A percentile compares a stretch with the other conserved stretches of the same genome.
Conservation (phyloP, 2,329 filamentous ascomycete genomes). For the Domatiomyces globalis region DNA sequence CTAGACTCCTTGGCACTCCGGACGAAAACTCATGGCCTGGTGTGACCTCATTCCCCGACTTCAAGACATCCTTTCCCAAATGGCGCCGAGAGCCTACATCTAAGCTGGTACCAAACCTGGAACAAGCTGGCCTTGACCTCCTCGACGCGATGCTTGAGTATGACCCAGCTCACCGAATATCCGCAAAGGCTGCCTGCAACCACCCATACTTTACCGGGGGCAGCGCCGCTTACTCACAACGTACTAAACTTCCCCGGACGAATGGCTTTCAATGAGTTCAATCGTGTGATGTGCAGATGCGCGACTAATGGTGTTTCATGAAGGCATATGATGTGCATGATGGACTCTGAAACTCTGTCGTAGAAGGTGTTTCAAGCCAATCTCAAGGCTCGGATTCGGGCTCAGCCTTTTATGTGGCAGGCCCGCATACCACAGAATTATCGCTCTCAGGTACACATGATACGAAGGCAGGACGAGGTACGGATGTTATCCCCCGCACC, state of each 20-base stretch:
- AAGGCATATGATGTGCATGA: neutral
- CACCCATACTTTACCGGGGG: constrained; percentile 64
- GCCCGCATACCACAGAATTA: neutral
- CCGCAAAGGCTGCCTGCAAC: constrained; percentile 71
- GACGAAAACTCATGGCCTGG: constrained; percentile 73
- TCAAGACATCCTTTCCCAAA: constrained; percentile 83
- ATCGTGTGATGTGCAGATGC: neutral
- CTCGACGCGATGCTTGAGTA: constrained; percentile 63
- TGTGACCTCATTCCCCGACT: constrained; percentile 88
- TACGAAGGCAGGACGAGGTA: too few relatives aligned
- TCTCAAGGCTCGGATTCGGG: neutral
- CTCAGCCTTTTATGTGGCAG: neutral
- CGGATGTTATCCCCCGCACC: neutral
- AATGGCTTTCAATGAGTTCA: constrained; percentile 27
- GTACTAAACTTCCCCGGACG: constrained; percentile 18
- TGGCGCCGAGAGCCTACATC: constrained; percentile 60
- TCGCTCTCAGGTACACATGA: too few relatives aligned
- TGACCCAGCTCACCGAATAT: constrained; percentile 74
- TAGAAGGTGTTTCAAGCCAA: neutral
- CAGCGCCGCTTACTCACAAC: constrained; percentile 35
- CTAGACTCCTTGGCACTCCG: constrained; percentile 67
- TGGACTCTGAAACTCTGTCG: too few relatives aligned
- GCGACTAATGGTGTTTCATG: neutral
- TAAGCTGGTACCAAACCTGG: constrained; percentile 56
- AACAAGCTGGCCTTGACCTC: constrained; percentile 41